These are phyloP conservation scores for Hippophae tibetana DNA, from an alignment of 306 rosid genomes.

Conservation along the genomic window DNA sequence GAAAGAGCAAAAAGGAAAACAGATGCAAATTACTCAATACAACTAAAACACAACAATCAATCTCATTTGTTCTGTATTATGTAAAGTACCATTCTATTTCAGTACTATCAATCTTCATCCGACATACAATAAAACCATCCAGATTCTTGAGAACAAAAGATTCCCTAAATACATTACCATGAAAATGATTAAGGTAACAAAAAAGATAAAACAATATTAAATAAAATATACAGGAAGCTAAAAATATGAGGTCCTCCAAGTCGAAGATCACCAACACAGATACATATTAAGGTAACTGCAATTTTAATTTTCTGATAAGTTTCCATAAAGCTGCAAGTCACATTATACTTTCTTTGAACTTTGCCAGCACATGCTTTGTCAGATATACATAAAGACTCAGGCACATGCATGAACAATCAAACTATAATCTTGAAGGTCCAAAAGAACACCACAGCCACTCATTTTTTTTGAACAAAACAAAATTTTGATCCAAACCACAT, in stretches of 20 bases:
- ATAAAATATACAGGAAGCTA: background rate
- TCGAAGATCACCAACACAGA: too few relatives aligned
- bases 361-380: conserved; percentile 17
- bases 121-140: too few relatives aligned
- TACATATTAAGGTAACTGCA: conserved; percentile 13
- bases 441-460: conserved; percentile 5
- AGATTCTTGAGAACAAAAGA: background rate
- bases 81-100: background rate
- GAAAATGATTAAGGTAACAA: background rate
- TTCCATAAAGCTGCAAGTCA: conserved; percentile 17
- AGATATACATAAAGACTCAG: conserved; percentile 7
- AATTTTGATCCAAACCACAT: conserved; percentile 23
- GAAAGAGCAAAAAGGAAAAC: background rate
- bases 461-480: conserved; percentile 16
- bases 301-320: conserved; percentile 8
- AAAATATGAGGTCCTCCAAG: background rate
- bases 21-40: conserved; percentile 1
- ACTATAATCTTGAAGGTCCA: conserved; percentile 20
- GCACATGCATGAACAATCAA: conserved; percentile 5
- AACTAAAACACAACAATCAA: background rate
- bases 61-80: conserved; percentile 1
- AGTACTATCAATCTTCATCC: too few relatives aligned
- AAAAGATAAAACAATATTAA: background rate
- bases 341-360: conserved; percentile 3
- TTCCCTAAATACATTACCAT: background rate